Conservation (phyloP, 768 basidiomycete genomes). For the Mycena vulgaris region DNA sequence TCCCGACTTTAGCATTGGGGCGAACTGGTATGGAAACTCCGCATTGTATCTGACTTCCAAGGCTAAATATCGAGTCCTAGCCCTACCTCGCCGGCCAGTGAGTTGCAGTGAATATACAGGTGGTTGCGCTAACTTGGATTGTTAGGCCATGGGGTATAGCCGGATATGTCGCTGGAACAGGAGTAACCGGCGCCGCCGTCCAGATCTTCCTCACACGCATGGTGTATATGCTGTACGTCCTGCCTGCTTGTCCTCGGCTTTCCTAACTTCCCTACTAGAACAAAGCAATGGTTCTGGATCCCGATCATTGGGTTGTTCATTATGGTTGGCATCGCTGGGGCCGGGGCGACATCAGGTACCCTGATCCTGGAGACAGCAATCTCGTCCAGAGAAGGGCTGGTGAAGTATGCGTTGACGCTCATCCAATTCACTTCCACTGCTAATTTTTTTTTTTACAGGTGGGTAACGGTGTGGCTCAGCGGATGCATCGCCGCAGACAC, state of each 20-base stretch:
- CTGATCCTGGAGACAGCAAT: background rate
- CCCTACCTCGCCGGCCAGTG: background rate
- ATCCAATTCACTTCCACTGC: background rate
- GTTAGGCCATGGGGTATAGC: conserved; percentile 14
- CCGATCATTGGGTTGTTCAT: conserved; percentile 14
- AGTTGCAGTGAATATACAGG: background rate
- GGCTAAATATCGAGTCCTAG: background rate
- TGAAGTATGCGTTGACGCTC: background rate
- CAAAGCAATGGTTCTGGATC: conserved; percentile 9
- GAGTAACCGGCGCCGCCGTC: conserved; percentile 11
- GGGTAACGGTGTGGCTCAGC: conserved; percentile 15
- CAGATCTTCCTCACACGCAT: conserved; percentile 20
- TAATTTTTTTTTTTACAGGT: background rate
- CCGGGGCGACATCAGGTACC: conserved; percentile 7
- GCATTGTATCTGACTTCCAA: background rate
- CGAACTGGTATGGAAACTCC: background rate
- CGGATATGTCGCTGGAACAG: conserved; percentile 9
- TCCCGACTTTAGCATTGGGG: background rate
- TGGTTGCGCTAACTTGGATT: background rate
- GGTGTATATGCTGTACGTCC: conserved; percentile 2
- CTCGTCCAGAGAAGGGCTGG: background rate
- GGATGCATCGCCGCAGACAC: conserved; percentile 16
- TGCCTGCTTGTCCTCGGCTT: background rate
- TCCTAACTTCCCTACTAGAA: background rate
- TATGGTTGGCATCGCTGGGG: conserved; percentile 1